Evolutionary conservation across 352 stramenopile genomes (phyloP).

Genomic region (Phytophthora meadii): DNA sequence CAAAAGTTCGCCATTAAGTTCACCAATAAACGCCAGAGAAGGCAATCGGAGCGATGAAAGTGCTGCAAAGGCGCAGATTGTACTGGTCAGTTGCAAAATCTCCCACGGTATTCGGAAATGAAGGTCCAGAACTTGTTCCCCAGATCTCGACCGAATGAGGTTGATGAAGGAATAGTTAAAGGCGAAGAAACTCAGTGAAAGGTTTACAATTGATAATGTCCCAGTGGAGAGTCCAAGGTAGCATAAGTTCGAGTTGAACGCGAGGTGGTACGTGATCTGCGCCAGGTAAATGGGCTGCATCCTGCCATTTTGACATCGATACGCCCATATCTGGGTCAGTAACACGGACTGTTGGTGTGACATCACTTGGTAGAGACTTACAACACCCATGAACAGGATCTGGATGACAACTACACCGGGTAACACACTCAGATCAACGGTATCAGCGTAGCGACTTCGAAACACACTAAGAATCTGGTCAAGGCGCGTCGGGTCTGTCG

Average conservation of each 20-base stretch:
- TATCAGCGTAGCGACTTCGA: conserved; percentile 18
- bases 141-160: conserved; percentile 3
- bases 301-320: conserved; percentile 9
- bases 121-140: conserved; percentile 14
- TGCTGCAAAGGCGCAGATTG: not conserved
- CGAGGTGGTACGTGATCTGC: conserved; percentile 22
- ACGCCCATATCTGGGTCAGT: not conserved
- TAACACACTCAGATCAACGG: conserved; percentile 14
- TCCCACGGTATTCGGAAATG: conserved; percentile 22
- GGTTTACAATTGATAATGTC: conserved; percentile 6
- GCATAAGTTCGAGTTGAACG: conserved; percentile 19
- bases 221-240: conserved; percentile 15
- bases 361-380: conserved; percentile 29
- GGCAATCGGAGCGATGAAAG: conserved; percentile 9
- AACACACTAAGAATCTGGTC: conserved; percentile 10
- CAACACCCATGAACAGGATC: conserved; percentile 22
- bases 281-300: conserved; percentile 19
- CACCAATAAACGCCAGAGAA: conserved; percentile 5
- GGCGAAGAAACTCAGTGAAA: conserved; percentile 13
- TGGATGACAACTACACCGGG: conserved; percentile 14
- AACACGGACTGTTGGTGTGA: conserved; percentile 12
- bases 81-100: conserved; percentile 11
- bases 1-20: not conserved
- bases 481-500: conserved; percentile 1
- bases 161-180: conserved; percentile 23